These are phyloP conservation scores for Aspergillaceae sp. DNA, from an alignment of 2,329 filamentous ascomycete species.

Conservation along the genomic window DNA sequence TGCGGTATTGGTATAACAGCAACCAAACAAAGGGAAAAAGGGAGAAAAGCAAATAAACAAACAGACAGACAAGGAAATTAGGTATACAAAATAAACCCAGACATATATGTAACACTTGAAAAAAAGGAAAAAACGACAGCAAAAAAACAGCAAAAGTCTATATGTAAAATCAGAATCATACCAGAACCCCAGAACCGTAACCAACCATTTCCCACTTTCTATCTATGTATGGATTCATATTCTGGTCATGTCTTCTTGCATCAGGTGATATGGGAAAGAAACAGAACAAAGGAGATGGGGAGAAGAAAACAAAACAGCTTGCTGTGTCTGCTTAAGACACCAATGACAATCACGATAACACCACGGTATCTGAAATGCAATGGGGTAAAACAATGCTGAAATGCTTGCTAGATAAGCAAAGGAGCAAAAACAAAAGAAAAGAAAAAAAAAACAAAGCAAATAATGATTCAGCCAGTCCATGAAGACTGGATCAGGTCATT, in stretches of 20 bases:
- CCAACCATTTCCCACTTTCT: conserved; percentile 13
- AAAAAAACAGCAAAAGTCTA: too few species aligned
- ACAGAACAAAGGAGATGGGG: neutral
- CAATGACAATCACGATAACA: conserved; percentile 10
- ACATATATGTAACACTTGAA: too few species aligned
- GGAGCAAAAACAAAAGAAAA: neutral
- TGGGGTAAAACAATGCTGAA: conserved; percentile 10
- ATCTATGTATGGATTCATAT: conserved; percentile 17
- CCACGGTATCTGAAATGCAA: too few species aligned
- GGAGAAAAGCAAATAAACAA: too few species aligned
- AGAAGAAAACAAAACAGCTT: neutral
- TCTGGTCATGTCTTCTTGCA: conserved; percentile 14
- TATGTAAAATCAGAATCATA: too few species aligned
- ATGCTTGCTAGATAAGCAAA: conserved; percentile 3
- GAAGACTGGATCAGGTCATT: conserved; percentile 2
- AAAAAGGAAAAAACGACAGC: too few species aligned
- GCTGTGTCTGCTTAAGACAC: too few species aligned
- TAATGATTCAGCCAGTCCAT: neutral
- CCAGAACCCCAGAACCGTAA: neutral
- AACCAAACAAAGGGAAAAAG: too few species aligned
- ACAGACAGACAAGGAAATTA: too few species aligned
- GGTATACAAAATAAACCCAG: too few species aligned
- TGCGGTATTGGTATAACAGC: neutral
- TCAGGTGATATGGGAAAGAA: neutral
- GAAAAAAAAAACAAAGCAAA: neutral